Evolutionary conservation across 768 basidiomycete species (phyloP).

Genomic region (Pseudohyphozyma bogoriensis): DNA sequence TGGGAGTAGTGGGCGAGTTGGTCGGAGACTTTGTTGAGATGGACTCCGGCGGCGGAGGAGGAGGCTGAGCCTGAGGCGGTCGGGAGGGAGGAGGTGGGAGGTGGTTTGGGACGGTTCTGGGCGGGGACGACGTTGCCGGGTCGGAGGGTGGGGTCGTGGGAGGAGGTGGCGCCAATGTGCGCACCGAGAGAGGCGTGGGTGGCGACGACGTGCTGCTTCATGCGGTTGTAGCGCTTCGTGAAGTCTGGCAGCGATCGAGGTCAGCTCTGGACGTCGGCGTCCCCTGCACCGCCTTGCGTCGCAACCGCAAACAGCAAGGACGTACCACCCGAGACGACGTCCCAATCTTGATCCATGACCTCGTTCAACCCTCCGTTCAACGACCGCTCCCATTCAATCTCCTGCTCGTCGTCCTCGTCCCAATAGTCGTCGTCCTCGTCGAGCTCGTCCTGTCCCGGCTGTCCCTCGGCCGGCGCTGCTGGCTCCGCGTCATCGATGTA

Average conservation of each 20-base stretch:
- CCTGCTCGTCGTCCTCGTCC: constrained; percentile 41
- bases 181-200: constrained; percentile 33
- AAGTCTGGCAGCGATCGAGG: constrained; percentile 52
- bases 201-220: constrained; percentile 76
- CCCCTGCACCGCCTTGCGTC: not conserved
- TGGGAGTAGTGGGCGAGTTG: constrained; percentile 66
- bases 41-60: constrained; percentile 12
- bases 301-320: not conserved
- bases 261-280: not conserved
- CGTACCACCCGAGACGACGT: constrained; percentile 25
- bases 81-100: not conserved
- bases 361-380: constrained; percentile 59
- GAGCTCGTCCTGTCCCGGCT: constrained; percentile 32
- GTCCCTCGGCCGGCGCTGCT: not conserved
- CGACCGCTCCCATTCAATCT: constrained; percentile 42
- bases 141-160: constrained; percentile 9
- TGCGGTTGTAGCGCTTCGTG: constrained; percentile 94
- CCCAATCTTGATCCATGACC: constrained; percentile 43
- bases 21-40: constrained; percentile 51
- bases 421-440: constrained; percentile 47
- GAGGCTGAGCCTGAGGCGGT: not conserved
- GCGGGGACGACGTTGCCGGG: constrained; percentile 18
- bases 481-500: no score
- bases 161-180: constrained; percentile 46
- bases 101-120: constrained; percentile 20